A percentile compares a stretch with the other conserved stretches of the same genome.
Evolutionary conservation across 1,139 yeast species (phyloP).

Genomic region (Geotrichum europaeum): DNA sequence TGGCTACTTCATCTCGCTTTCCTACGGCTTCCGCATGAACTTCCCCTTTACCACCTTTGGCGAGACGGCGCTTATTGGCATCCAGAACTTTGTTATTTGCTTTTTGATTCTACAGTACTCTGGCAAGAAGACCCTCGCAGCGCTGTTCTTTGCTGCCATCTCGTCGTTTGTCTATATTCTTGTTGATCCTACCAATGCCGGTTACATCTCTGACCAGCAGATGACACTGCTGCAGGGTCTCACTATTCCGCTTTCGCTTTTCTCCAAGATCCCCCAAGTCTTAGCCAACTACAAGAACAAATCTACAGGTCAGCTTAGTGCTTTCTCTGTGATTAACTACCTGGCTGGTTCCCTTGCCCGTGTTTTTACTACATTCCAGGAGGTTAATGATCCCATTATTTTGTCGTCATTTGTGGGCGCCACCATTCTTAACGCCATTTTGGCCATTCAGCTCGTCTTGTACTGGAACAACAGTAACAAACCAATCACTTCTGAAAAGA

Average conservation of each 20-base stretch:
- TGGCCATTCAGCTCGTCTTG: slow-evolving; percentile 34
- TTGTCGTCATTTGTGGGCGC: slow-evolving; percentile 33
- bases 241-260: slow-evolving; percentile 49
- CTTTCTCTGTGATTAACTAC: slow-evolving; percentile 50
- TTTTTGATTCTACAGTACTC: slow-evolving; percentile 32
- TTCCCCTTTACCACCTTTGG: slow-evolving; percentile 43
- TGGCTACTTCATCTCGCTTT: slow-evolving; percentile 37
- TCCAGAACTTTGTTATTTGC: slow-evolving; percentile 39
- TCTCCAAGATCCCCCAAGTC: slow-evolving; percentile 55
- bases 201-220: slow-evolving; percentile 23
- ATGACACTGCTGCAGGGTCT: slow-evolving; percentile 42
- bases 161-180: slow-evolving; percentile 21
- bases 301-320: slow-evolving; percentile 51
- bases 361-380: slow-evolving; percentile 51
- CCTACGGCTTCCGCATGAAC: slow-evolving; percentile 39
- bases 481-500: slow-evolving; percentile 7
- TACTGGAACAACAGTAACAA: slow-evolving; percentile 28
- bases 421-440: slow-evolving; percentile 33
- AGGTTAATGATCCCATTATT: slow-evolving; percentile 35
- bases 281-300: slow-evolving; percentile 42
- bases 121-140: slow-evolving; percentile 22
- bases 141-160: slow-evolving; percentile 27
- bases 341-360: slow-evolving; percentile 51
- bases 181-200: slow-evolving; percentile 22
- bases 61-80: slow-evolving; percentile 38